Conservation (phyloP, 208 protist species). For the Crithidia sp. region DNA sequence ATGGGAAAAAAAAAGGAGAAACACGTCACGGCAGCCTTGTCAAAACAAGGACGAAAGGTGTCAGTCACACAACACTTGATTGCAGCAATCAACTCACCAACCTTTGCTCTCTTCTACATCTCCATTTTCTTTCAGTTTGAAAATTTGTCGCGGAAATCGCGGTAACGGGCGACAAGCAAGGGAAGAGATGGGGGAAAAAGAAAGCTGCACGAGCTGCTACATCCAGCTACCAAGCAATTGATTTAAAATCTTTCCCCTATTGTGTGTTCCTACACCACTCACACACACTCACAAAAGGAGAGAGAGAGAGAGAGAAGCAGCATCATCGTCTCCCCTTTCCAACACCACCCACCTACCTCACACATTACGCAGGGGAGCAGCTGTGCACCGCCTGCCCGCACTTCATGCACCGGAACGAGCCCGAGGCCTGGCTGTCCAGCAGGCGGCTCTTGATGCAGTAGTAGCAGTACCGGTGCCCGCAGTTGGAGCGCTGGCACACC, state of each 20-base stretch:
- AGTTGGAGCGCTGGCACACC: slow-evolving; percentile 81
- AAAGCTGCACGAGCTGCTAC: neutral
- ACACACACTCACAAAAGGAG: no score
- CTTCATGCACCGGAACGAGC: slow-evolving; percentile 79
- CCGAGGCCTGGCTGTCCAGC: slow-evolving; percentile 49
- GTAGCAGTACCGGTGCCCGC: slow-evolving; percentile 92
- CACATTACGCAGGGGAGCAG: slow-evolving; percentile 44
- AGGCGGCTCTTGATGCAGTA: slow-evolving; percentile 92
- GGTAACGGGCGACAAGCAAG: neutral
- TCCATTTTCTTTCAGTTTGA: neutral
- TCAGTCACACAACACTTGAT: no score
- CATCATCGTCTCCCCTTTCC: neutral
- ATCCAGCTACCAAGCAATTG: no score
- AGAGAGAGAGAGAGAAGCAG: neutral
- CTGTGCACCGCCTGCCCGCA: slow-evolving; percentile 74
- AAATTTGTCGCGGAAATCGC: neutral
- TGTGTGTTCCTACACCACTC: no score
- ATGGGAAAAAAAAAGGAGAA: no score
- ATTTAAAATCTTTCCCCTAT: no score
- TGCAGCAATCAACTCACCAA: no score
- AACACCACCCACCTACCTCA: neutral
- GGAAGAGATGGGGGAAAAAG: neutral
- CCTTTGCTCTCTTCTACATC: no score
- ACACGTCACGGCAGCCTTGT: no score
- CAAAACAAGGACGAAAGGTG: no score